Base-by-base conservation (phyloP, 73 alveolate genomes). In the Paramecium caudatum region DNA sequence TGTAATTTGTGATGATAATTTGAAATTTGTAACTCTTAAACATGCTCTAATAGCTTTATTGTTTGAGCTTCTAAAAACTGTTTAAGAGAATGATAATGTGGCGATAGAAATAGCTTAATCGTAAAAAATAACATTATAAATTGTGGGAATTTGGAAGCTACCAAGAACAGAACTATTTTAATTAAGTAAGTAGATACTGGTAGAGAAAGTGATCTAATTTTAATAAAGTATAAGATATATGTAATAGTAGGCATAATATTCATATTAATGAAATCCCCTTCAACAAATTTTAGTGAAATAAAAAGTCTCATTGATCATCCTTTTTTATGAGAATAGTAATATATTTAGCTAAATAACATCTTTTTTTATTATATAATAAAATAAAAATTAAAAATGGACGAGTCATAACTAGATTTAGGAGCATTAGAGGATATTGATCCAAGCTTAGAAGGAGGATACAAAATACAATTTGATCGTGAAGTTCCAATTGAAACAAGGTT, bases 361-460 rank as follows among this genome's bases (percentile, higher is more conserved):
- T n/a, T n/a, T n/a, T n/a, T 55, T 55, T 3, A 8, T 55, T 55
- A 55, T 55, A 7, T 19, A 55, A 27, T 10, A 10, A 5, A 55
- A 55, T 55, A 55, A 4, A 23, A 55, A 55, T 55, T 55, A 17
- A 55, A 23, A 65, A 74, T 74, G 88, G 88, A 74, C 47, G 88
- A 74, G 25, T 74, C 68, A 41, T 68, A 74, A 4, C 43, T 39
- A 12, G 88, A 74, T 37, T 74, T 74, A 74, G 88, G 69, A 74
- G 88, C 78, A 6, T 86, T 65, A 16, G 93, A 86, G 55, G 93
- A 86, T 5, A 63, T 86, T 10, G 93, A 86, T 63, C 93, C 93
- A 36, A 61, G 62, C 30, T 36, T 61, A 41, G 93, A 86, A 50
- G 93, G 85, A 16, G 93, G 93, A 62, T 86, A 17, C 23, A 43